These are phyloP conservation scores for Colletotrichum higginsianum DNA, from an alignment of 2,329 filamentous ascomycete genomes.

Conservation along the genomic window DNA sequence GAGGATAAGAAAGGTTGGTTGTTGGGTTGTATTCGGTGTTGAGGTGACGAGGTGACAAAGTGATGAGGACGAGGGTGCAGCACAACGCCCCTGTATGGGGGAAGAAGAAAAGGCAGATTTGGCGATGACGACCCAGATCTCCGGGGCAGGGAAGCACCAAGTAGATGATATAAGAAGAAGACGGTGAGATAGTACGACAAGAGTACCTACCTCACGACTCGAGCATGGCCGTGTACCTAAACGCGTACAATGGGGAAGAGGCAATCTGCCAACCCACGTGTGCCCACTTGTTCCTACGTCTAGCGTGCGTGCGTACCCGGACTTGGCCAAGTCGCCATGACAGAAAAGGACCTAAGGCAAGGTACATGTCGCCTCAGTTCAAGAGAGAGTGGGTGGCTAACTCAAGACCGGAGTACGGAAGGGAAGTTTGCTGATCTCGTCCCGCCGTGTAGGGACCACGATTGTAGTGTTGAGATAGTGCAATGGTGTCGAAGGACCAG, in stretches of 20 bases:
- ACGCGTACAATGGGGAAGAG: constrained; percentile 14
- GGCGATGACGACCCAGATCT: constrained; percentile 14
- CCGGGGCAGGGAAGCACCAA: constrained; percentile 25
- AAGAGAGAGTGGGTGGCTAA: constrained; percentile 17
- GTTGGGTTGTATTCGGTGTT: constrained; percentile 20
- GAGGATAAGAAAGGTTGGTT: background rate
- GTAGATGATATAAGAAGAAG: constrained; percentile 29
- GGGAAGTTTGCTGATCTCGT: constrained; percentile 42
- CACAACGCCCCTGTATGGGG: constrained; percentile 14
- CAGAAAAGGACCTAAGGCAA: constrained; percentile 11
- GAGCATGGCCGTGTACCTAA: background rate
- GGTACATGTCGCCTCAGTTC: constrained; percentile 11
- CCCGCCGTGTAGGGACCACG: constrained; percentile 29
- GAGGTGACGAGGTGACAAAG: background rate
- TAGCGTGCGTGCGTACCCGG: constrained; percentile 15
- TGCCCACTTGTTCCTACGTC: constrained; percentile 18
- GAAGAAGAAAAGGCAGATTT: constrained; percentile 6
- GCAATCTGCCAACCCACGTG: constrained; percentile 19
- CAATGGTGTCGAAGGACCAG: background rate
- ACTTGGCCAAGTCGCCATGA: constrained; percentile 14
- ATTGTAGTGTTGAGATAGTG: background rate
- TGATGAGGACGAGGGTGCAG: constrained; percentile 11
- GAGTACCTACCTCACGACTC: constrained; percentile 9
- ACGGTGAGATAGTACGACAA: constrained; percentile 15
- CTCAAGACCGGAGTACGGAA: constrained; percentile 28